Evolutionary conservation across 345 rosid species (phyloP), one percentile per base, ranked within the genome.

Genomic region (Acer yangbiense): DNA sequence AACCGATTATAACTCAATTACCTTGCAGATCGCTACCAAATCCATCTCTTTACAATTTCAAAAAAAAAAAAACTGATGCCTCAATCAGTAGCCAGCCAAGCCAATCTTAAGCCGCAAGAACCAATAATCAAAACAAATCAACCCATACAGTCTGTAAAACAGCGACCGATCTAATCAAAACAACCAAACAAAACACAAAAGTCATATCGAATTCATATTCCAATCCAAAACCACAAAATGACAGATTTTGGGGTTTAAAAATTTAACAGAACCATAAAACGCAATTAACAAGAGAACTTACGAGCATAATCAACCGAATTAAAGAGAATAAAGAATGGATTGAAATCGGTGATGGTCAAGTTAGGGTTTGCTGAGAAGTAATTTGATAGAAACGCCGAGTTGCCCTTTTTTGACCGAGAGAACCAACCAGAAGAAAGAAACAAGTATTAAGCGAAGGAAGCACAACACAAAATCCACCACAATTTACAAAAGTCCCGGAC

Each of bases 21-120:
- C 97, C 98, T 90, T 89, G 89, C 98, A 95, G 77, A 81, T 82
- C 75, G 84, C 77, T 23, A 84, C 91, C 89, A 90, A 89, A 88
- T 95, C 99, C 99, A 95, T 95, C 71, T 82, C 83, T 69, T 61
- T 25, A 10, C 6, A 20, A 21, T 39, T 29, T 21, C 11, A 6
- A 2, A 64, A 35, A 18, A 35, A 18, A 67, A 57, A 69, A 68
- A 79, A 79, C 77, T 74, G 61, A 78, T 75, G 78, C 81, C 46
- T 52, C 76, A 72, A 55, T 70, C 79, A 77, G 82, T 39, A 76
- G 8, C n/a, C 63, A 67, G 54, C 79, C 75, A 41, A 65, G 6
- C 39, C 73, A 85, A 74, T 71, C 77, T 65, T 72, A 25, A 73
- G 60, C 75, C 71, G 76, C 65, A 74, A 76, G 63, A 77, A 71